Evolutionary conservation across 2,329 filamentous ascomycete species (phyloP).

Genomic region (Ascochyta lentis): DNA sequence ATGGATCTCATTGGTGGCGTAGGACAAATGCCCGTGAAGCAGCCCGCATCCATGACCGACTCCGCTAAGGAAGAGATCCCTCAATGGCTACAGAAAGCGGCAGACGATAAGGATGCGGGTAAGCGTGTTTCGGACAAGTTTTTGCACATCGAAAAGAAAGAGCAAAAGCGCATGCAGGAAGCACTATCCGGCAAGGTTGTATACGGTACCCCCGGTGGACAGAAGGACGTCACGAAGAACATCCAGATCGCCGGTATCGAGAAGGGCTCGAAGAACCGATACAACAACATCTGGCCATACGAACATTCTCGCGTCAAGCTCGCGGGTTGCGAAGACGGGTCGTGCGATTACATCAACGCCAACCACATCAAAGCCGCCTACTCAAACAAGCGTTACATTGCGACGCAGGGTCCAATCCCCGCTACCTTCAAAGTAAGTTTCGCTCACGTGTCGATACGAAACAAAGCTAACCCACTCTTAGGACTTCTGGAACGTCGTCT

Average conservation of each 20-base stretch:
- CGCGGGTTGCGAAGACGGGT: constrained; percentile 68
- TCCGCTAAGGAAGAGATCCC: constrained; percentile 66
- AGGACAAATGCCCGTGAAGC: constrained; percentile 73
- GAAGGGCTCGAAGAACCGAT: constrained; percentile 92
- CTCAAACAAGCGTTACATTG: constrained; percentile 93
- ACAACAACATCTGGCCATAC: constrained; percentile 97
- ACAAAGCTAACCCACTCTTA: constrained; percentile 48
- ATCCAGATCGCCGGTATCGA: constrained; percentile 91
- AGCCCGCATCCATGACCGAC: constrained; percentile 61
- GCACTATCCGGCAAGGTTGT: constrained; percentile 69
- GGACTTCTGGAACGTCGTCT: constrained; percentile 98
- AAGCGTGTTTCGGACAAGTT: constrained; percentile 84
- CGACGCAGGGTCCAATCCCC: constrained; percentile 90
- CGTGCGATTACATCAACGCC: constrained; percentile 95
- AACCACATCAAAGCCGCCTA: constrained; percentile 81
- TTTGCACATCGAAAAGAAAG: constrained; percentile 79
- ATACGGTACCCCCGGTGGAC: constrained; percentile 56
- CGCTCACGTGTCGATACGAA: background rate
- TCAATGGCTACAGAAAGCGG: constrained; percentile 75
- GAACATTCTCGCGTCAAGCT: constrained; percentile 90
- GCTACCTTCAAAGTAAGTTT: constrained; percentile 82
- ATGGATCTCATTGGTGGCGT: constrained; percentile 94
- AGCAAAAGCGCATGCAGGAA: constrained; percentile 91
- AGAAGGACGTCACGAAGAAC: constrained; percentile 49
- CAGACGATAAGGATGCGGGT: constrained; percentile 72